Base-by-base conservation (phyloP, 2,329 filamentous ascomycete genomes). In the Cadophora sp. region DNA sequence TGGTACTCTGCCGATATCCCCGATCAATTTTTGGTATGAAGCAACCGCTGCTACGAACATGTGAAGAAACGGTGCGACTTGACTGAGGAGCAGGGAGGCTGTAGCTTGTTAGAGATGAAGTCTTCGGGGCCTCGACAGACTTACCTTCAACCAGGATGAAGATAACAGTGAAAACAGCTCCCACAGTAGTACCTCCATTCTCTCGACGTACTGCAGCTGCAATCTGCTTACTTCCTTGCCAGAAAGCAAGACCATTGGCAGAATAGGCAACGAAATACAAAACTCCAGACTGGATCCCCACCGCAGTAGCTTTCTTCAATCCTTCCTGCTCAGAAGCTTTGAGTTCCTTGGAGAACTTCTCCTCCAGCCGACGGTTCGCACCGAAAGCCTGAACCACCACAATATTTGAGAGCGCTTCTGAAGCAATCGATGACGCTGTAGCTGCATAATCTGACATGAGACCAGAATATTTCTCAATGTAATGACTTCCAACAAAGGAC, bases 41-140 rank as follows among this genome's bases (percentile, higher is more conserved):
- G 85, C 82, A 1, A 86, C 82, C 0, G 88, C 87, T 39, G 83
- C 81, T 1, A 85, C 84, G 39, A 91, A 85, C 13, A 88, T 83
- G 16, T 88, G 86, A 16, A 91, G 78, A 59, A 90, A 83, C 0
- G 89, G 89, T 0, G 87, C 87, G 59, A 90, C 86, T 62, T 84
- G 83, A 36, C 88, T 87, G 27, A 91, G 81, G 41, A 90, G 83
- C 59, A 91, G 85, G 9, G 87, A 69, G 39, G 71, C 72, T 73
- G 22, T 53, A 20, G 30, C 20, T 24, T 53, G 56, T 68, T 43
- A 70, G 62, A 53, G 59, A n/a, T n/a, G n/a, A 9, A n/a, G 47
- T 13, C 16, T 22, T 6, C 39, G 4, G 7, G 33, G n/a, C 8
- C 13, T 22, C 24, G 36, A 22, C 7, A 3, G 58, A 70, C 70